A percentile compares a stretch with the other conserved stretches of the same genome.
Evolutionary conservation across 2,329 filamentous ascomycete genomes (phyloP).

Genomic region (Calonectria pseudoturangicola): DNA sequence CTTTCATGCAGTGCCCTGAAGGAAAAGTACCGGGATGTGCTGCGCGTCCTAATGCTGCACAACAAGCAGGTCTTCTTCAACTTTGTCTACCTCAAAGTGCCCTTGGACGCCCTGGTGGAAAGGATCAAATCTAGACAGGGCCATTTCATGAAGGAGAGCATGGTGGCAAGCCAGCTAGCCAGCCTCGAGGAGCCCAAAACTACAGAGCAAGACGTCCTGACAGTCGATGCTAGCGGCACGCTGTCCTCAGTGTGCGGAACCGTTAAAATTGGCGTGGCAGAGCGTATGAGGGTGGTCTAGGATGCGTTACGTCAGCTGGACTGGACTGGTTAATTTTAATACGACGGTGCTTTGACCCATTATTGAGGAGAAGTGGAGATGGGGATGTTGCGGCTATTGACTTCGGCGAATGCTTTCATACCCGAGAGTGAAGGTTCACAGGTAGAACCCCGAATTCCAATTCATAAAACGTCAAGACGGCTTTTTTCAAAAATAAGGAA

Average conservation of each 20-base stretch:
- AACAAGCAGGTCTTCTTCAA: conserved; percentile 21
- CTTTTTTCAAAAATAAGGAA: conserved; percentile 1
- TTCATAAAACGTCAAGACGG: conserved; percentile 12
- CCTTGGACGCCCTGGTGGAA: conserved; percentile 18
- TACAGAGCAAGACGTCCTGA: conserved; percentile 19
- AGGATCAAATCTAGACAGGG: conserved; percentile 9
- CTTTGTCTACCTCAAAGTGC: conserved; percentile 32
- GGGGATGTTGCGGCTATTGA: conserved; percentile 20
- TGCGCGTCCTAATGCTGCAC: conserved; percentile 26
- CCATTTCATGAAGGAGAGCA: conserved; percentile 33
- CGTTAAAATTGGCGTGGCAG: conserved; percentile 11
- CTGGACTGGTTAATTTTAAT: conserved; percentile 11
- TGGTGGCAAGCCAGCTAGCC: conserved; percentile 28
- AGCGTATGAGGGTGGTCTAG: conserved; percentile 24
- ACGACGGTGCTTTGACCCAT: conserved; percentile 23
- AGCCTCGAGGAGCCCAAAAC: conserved; percentile 26
- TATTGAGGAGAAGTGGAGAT: conserved; percentile 24
- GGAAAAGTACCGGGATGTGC: conserved; percentile 33
- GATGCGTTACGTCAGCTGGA: conserved; percentile 15
- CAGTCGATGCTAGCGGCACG: conserved; percentile 14
- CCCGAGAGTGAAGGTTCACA: conserved; percentile 5
- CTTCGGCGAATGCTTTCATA: conserved; percentile 9
- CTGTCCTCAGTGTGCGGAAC: conserved; percentile 14
- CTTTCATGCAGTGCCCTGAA: conserved; percentile 27
- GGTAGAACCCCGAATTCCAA: not conserved